These are phyloP conservation scores for Poa pratensis DNA, from an alignment of 176 grass and related monocot genomes.

Conservation along the genomic window DNA sequence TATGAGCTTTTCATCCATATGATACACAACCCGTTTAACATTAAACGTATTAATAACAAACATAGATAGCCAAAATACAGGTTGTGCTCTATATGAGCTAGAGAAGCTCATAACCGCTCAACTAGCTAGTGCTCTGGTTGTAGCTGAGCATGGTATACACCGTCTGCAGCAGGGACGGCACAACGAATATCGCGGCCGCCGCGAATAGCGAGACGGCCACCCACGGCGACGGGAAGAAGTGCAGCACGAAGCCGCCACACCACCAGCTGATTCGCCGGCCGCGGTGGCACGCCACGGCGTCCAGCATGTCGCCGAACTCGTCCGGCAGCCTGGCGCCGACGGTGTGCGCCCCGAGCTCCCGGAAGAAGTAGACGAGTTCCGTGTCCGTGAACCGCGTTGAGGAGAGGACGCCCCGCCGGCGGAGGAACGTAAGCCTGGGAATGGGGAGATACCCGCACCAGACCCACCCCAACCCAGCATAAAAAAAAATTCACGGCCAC, in stretches of 20 bases:
- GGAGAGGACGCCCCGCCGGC: slow-evolving; percentile 33
- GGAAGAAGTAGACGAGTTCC: slow-evolving; percentile 45
- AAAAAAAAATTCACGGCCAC: too few relatives aligned
- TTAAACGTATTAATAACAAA: too few relatives aligned
- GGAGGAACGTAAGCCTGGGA: slow-evolving; percentile 39
- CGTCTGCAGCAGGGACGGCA: slow-evolving; percentile 56
- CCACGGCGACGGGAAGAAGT: slow-evolving; percentile 63
- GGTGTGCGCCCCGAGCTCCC: slow-evolving; percentile 44
- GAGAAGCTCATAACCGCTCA: not conserved
- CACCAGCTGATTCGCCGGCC: not conserved
- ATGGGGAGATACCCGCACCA: too few relatives aligned
- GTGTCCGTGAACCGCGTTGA: slow-evolving; percentile 22
- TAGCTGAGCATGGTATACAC: slow-evolving; percentile 52
- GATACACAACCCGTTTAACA: too few relatives aligned
- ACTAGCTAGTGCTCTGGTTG: not conserved
- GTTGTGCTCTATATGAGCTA: too few relatives aligned
- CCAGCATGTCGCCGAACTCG: slow-evolving; percentile 40
- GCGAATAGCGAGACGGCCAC: slow-evolving; percentile 45
- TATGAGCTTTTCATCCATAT: too few relatives aligned
- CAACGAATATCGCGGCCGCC: slow-evolving; percentile 42
- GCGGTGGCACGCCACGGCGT: slow-evolving; percentile 28
- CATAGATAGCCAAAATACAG: too few relatives aligned
- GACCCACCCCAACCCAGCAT: too few relatives aligned
- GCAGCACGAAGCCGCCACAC: slow-evolving; percentile 48
- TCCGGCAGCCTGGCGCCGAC: slow-evolving; percentile 30